Evolutionary conservation across 805 yeast species (phyloP), one percentile per base, ranked within the genome.

Genomic region (Nakazawaea wyomingensis): DNA sequence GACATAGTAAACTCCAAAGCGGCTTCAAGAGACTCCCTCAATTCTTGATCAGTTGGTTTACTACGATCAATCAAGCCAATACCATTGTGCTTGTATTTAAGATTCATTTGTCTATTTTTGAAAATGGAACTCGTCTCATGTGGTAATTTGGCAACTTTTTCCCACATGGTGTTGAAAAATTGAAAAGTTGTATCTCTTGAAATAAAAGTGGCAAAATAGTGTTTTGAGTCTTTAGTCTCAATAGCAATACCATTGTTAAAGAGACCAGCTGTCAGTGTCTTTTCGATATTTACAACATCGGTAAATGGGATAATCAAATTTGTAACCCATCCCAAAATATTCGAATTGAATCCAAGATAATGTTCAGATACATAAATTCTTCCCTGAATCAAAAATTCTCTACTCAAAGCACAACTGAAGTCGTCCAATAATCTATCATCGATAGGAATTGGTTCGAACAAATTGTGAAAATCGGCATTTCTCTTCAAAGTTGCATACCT

Each of bases 291-390:
- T 9, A 72, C 68, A 20, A 93, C 77, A 44, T 88, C 96, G 37
- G 72, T 76, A 50, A 81, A 74, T 0, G 87, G 80, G 16, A 93
- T 72, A 3, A 83, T 74, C 30, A 90, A 65, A 49, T 77, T 85
- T 8, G 96, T 87, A 9, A 88, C 85, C 96, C 96, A 90, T 1
- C 96, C 96, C 35, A 91, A 65, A 31, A 93, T 68, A 51, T 83
- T 84, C 6, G 96, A 84, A 57, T 88, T 82, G 70, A 93, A 93
- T 56, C 96, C 87, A 4, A 91, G 56, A 54, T 82, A 78, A 41
- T 75, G 73, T 50, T 86, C 90, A 16, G 95, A 77, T 7, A 93
- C 72, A 57, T 86, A 93, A 21, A 93, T 54, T 39, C 95, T 69
- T 3, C 99, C 99, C 56, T 93, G 97, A 8, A 88, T 64, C 26